These are phyloP conservation scores for Petunia axillaris DNA, from an alignment of 257 asterid species.

Conservation along the genomic window DNA sequence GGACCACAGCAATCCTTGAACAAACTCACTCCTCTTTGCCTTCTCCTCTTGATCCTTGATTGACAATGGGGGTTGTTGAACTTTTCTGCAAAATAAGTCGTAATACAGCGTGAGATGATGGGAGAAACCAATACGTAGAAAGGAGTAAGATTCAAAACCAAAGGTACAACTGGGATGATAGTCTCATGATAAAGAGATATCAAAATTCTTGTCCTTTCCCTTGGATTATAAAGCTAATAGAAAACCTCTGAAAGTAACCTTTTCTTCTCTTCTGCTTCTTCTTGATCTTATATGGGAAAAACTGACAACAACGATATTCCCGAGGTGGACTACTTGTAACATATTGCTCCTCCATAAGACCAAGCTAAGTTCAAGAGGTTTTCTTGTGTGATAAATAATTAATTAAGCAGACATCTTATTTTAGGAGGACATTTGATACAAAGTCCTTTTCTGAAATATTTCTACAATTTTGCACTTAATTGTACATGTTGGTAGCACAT, in stretches of 20 bases:
- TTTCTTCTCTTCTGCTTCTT: constrained; percentile 17
- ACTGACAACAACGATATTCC: constrained; percentile 9
- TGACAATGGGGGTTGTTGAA: constrained; percentile 67
- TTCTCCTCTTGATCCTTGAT: constrained; percentile 88
- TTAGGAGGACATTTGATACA: not conserved
- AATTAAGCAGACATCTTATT: constrained; percentile 14
- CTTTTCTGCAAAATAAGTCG: constrained; percentile 55
- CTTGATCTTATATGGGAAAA: not conserved
- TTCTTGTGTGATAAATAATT: not conserved
- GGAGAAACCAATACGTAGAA: not conserved
- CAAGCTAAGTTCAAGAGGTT: too few relatives aligned
- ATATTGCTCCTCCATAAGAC: too few relatives aligned
- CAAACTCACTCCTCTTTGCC: constrained; percentile 68
- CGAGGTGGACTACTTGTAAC: not conserved
- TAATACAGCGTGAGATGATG: constrained; percentile 3
- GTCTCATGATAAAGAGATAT: not conserved
- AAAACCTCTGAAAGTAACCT: not conserved
- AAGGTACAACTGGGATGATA: not conserved
- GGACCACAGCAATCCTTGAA: constrained; percentile 77
- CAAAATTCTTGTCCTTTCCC: not conserved
- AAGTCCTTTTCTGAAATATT: not conserved
- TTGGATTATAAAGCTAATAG: not conserved
- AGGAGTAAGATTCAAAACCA: not conserved
- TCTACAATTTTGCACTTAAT: not conserved
- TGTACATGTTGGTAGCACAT: not conserved